Conservation (phyloP, 305 asterid species). For the Withania somnifera region DNA sequence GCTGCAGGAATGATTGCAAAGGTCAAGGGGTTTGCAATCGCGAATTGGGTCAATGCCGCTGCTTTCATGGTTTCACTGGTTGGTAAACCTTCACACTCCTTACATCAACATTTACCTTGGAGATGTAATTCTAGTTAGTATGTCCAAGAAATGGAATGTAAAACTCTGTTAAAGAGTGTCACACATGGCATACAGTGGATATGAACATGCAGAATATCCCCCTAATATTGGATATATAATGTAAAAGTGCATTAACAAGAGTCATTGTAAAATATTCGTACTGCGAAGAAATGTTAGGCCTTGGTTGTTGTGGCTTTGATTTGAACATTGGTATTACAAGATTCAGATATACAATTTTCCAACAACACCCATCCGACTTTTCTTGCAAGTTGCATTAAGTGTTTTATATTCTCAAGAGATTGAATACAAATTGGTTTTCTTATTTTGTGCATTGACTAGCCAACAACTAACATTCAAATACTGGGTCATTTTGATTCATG, state of each 20-base stretch:
- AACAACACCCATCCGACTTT: background rate
- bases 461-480: background rate
- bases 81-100: conserved; percentile 19
- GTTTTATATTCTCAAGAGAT: background rate
- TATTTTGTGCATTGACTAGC: background rate
- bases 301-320: background rate
- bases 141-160: background rate
- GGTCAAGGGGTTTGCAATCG: conserved; percentile 81
- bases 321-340: background rate
- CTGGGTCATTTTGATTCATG: background rate
- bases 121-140: background rate
- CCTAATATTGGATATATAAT: background rate
- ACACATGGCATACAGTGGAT: background rate
- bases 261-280: background rate
- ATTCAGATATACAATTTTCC: background rate
- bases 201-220: background rate
- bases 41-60: conserved; percentile 79
- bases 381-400: background rate
- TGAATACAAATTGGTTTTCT: background rate
- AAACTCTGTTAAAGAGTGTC: background rate
- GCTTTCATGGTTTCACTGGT: conserved; percentile 95
- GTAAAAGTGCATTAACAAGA: background rate
- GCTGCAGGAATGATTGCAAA: conserved; percentile 69
- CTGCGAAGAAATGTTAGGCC: background rate
- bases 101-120: background rate